A percentile compares a stretch with the other conserved stretches of the same genome.
Conservation (phyloP, 2,329 filamentous ascomycete genomes). For the Microsporum audouinii region DNA sequence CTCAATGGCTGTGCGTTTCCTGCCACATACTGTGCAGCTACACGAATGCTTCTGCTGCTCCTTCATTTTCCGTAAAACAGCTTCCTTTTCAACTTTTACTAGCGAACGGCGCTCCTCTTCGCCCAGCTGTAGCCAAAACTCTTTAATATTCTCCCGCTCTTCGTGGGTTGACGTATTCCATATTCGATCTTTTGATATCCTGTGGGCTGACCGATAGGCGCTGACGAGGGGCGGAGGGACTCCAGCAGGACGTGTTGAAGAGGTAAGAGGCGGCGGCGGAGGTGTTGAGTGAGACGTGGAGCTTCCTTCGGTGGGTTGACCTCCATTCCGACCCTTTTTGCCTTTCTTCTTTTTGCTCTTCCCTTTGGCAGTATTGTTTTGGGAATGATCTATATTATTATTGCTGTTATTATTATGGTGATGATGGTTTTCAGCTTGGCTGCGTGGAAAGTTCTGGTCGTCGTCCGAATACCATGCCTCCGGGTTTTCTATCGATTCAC, state of each 20-base stretch:
- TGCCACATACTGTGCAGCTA: slow-evolving; percentile 91
- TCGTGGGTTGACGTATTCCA: slow-evolving; percentile 95
- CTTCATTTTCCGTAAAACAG: slow-evolving; percentile 98
- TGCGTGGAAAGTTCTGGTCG: slow-evolving; percentile 29
- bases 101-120: slow-evolving; percentile 91
- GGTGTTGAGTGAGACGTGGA: slow-evolving; percentile 30
- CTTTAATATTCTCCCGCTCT: slow-evolving; percentile 92
- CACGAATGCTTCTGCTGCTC: slow-evolving; percentile 99
- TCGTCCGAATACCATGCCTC: slow-evolving; percentile 48
- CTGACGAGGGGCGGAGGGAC: slow-evolving; percentile 34
- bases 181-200: slow-evolving; percentile 65
- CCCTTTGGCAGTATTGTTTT: slow-evolving; percentile 17
- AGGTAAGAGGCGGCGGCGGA: slow-evolving; percentile 27
- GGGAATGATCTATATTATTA: slow-evolving; percentile 16
- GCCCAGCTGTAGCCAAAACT: slow-evolving; percentile 90
- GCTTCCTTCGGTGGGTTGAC: slow-evolving; percentile 29
- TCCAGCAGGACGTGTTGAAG: slow-evolving; percentile 32
- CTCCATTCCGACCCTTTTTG: slow-evolving; percentile 27
- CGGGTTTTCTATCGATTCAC: slow-evolving; percentile 40
- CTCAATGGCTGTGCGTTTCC: slow-evolving; percentile 93
- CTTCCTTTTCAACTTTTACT: slow-evolving; percentile 97
- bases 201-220: slow-evolving; percentile 32
- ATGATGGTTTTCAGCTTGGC: slow-evolving; percentile 18
- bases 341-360: slow-evolving; percentile 34
- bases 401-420: slow-evolving; percentile 16